Evolutionary conservation across 169 alveolate species (phyloP), one percentile per base, ranked within the genome.

Genomic region (Plasmodium falciparum): DNA sequence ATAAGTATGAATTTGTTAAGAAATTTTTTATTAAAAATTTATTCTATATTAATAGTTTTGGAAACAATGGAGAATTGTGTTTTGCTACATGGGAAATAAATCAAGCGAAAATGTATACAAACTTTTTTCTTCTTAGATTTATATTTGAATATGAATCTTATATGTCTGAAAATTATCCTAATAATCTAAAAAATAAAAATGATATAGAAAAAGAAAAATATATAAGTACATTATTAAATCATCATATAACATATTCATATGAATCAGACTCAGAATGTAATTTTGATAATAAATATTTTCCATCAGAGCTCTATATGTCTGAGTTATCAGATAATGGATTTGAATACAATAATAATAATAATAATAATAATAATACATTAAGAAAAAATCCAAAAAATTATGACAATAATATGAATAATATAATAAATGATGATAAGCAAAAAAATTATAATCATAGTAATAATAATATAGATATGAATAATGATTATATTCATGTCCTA

Each of bases 11-110:
- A 9, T 76, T 65, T 47, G 17, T 76, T 29, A 76, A 76, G 66
- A 76, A 47, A 49, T 76, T 76, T 76, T 65, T 65, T 22, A 76
- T 76, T 9, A 76, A 76, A 49, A 76, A 76, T 63, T 65, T 76
- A 20, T 76, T 76, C 49, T 76, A 76, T 76, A 76, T 76, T 24
- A 76, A 76, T 20, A 76, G 76, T 43, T 76, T 76, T 76, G 89
- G 89, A 13, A 63, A 63, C 15, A 76, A 76, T 50, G 89, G 89
- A 17, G 89, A 76, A 24, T 59, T 76, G 0, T 76, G 89, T 65
- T 76, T 76, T 20, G 75, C 54, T 17, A 76, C 89, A 0, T 76
- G 89, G 89, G 89, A 76, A 22, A 65, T n/a, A 59, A 17, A 20
- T 47, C 49, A 26, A 6, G 22, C 4, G 2, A 76, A 76, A 50